These are phyloP conservation scores for Penicillium digitatum DNA, from an alignment of 2,329 filamentous ascomycete genomes.

Conservation along the genomic window DNA sequence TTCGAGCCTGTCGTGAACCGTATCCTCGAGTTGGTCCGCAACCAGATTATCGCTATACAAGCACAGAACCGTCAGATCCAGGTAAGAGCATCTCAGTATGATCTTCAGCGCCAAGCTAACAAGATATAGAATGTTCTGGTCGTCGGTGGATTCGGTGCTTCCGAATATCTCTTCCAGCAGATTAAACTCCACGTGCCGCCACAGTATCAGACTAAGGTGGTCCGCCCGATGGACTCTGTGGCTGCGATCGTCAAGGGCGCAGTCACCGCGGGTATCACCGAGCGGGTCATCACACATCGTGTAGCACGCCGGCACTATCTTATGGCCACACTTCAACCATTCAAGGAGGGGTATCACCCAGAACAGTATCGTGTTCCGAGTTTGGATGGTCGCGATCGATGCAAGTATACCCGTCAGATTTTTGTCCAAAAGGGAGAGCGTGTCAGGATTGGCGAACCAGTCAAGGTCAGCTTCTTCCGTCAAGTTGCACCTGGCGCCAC, in stretches of 20 bases:
- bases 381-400: conserved; percentile 92
- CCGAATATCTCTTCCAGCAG: conserved; percentile 98
- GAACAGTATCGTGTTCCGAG: conserved; percentile 97
- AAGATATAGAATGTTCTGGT: conserved; percentile 74
- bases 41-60: conserved; percentile 98
- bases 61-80: conserved; percentile 91
- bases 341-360: conserved; percentile 97
- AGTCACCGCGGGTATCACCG: conserved; percentile 95
- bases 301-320: conserved; percentile 96
- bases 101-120: conserved; percentile 17
- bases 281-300: conserved; percentile 93
- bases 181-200: conserved; percentile 98
- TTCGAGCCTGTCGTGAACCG: conserved; percentile 98
- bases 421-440: conserved; percentile 98
- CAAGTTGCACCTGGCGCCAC: conserved; percentile 96
- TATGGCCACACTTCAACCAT: conserved; percentile 97
- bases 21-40: conserved; percentile 90
- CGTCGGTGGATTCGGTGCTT: conserved; percentile 96
- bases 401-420: conserved; percentile 97
- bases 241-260: conserved; percentile 98
- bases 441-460: conserved; percentile 97
- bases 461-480: conserved; percentile 98
- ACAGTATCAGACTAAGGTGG: conserved; percentile 97
- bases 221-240: conserved; percentile 97
- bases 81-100: conserved; percentile 41